phyloP scores from a whole-genome alignment of 441 rosid genomes.

The Populus hybrid region DNA sequence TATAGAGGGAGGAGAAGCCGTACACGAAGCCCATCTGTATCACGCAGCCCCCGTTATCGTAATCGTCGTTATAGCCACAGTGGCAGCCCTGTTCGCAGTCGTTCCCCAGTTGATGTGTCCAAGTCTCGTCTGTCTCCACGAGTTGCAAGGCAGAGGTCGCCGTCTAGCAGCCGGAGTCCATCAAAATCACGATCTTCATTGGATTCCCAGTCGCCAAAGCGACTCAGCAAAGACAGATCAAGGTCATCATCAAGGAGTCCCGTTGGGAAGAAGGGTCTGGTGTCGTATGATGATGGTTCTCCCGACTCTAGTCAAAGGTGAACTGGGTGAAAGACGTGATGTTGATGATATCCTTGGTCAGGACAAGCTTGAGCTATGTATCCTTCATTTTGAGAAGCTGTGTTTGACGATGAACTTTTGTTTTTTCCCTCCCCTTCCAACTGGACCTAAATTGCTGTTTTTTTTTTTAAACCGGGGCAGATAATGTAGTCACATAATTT shows the following conservation, averaged over 20 bases:
- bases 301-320: constrained; percentile 43
- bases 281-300: constrained; percentile 74
- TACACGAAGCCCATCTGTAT: constrained; percentile 54
- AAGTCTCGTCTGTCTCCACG: constrained; percentile 41
- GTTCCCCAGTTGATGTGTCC: constrained; percentile 48
- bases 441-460: neutral
- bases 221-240: constrained; percentile 47
- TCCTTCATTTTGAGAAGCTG: neutral
- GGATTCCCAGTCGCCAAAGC: constrained; percentile 60
- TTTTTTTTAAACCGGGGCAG: neutral
- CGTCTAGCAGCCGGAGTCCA: constrained; percentile 46
- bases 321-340: neutral
- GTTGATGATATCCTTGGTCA: neutral
- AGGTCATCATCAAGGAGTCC: constrained; percentile 69
- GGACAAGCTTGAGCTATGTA: neutral
- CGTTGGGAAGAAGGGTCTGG: constrained; percentile 53
- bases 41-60: constrained; percentile 58
- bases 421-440: neutral
- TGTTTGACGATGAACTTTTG: constrained; percentile 1
- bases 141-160: constrained; percentile 44
- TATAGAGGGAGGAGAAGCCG: constrained; percentile 69
- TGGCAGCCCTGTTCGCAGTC: constrained; percentile 59
- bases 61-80: constrained; percentile 57
- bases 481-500: neutral
- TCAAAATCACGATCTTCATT: constrained; percentile 56